Conservation (phyloP, 169 alveolate species). For the Plasmodium inui region DNA sequence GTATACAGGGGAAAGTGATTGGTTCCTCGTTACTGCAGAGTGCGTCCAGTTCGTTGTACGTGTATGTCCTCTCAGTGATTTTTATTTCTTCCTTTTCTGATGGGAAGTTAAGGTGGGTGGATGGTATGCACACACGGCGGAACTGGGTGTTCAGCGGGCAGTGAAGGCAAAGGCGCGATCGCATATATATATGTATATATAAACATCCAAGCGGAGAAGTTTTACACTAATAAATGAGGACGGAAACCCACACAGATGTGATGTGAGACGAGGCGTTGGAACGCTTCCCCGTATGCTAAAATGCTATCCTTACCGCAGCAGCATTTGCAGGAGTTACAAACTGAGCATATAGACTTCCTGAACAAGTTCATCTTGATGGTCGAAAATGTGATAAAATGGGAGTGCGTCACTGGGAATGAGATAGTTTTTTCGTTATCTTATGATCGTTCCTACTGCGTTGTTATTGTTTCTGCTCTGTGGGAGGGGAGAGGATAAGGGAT, state of each 20-base stretch:
- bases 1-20: slow-evolving; percentile 28
- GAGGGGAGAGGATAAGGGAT: background rate
- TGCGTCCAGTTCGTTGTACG: slow-evolving; percentile 47
- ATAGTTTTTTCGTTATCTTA: background rate
- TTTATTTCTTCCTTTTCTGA: slow-evolving; percentile 22
- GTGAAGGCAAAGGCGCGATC: background rate
- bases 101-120: background rate
- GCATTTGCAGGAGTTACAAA: slow-evolving; percentile 59
- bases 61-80: slow-evolving; percentile 67
- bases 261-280: background rate
- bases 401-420: background rate
- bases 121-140: background rate
- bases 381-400: background rate
- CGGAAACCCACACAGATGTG: background rate
- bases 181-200: background rate
- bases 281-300: background rate
- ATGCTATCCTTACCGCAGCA: slow-evolving; percentile 44
- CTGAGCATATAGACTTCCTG: slow-evolving; percentile 49
- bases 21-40: slow-evolving; percentile 4
- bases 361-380: slow-evolving; percentile 36
- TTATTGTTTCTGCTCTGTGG: background rate
- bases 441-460: background rate
- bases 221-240: background rate
- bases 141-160: background rate
- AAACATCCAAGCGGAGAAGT: background rate